Conservation (phyloP, 805 yeast species). For the Schwanniomyces yamadae region DNA sequence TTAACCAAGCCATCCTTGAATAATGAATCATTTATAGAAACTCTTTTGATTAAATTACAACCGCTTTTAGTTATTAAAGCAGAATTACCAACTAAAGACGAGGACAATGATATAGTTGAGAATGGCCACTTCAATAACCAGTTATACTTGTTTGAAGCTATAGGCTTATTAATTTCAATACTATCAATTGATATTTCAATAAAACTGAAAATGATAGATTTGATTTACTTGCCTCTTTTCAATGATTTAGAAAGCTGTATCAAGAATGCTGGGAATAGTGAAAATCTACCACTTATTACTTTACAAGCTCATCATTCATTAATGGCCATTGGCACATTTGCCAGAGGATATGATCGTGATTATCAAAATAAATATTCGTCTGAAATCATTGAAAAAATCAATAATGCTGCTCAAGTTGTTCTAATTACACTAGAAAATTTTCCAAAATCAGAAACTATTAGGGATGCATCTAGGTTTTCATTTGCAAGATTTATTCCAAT, state of each 20-base stretch:
- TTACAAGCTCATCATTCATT: constrained; percentile 83
- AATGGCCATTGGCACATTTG: constrained; percentile 86
- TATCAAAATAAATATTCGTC: constrained; percentile 31
- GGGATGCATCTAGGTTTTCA: constrained; percentile 85
- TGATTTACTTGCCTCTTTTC: constrained; percentile 73
- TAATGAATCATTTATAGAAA: constrained; percentile 45
- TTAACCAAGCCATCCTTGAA: constrained; percentile 62
- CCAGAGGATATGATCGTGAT: constrained; percentile 74
- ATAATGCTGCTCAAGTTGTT: constrained; percentile 76
- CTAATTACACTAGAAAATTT: constrained; percentile 79
- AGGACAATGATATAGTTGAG: constrained; percentile 48
- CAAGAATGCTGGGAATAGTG: constrained; percentile 20
- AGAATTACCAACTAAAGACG: constrained; percentile 52
- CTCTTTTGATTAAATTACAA: constrained; percentile 58
- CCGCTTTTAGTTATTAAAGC: constrained; percentile 66
- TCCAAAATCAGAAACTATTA: constrained; percentile 60
- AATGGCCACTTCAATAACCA: constrained; percentile 72
- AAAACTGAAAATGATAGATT: constrained; percentile 53
- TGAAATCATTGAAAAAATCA: constrained; percentile 45
- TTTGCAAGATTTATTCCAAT: constrained; percentile 84
- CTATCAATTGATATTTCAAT: constrained; percentile 24
- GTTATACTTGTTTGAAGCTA: constrained; percentile 78
- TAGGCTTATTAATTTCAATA: constrained; percentile 70
- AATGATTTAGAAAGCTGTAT: constrained; percentile 67
- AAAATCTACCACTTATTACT: constrained; percentile 41